Evolutionary conservation across 495 filamentous ascomycete species (phyloP).

Genomic region (Aspergillus haitiensis): DNA sequence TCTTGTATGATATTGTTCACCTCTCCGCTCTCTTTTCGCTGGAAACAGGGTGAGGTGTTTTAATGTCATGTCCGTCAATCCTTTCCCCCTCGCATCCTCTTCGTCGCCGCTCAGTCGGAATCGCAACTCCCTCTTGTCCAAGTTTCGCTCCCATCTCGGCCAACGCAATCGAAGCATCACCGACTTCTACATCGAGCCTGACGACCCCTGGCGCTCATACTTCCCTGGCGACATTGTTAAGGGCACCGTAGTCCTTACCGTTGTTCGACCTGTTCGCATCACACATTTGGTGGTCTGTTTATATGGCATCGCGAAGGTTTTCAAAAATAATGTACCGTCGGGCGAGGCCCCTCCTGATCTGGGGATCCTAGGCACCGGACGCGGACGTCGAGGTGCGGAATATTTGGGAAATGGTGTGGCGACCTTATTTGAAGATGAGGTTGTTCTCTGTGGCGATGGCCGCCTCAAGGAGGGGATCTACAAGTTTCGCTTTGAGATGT

Average conservation of each 20-base stretch:
- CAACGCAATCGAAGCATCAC: constrained; percentile 69
- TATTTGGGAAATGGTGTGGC: constrained; percentile 81
- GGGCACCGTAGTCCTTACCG: constrained; percentile 77
- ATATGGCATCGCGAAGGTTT: constrained; percentile 87
- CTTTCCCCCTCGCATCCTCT: constrained; percentile 36
- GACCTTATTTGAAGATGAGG: constrained; percentile 87
- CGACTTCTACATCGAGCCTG: constrained; percentile 73
- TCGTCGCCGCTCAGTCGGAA: constrained; percentile 45
- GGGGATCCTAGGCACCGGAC: constrained; percentile 51
- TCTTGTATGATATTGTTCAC: constrained; percentile 8
- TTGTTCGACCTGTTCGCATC: constrained; percentile 78
- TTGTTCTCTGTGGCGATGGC: constrained; percentile 87
- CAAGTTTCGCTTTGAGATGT: constrained; percentile 89
- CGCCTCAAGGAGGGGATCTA: constrained; percentile 81
- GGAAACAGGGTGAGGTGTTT: constrained; percentile 37
- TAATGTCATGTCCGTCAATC: constrained; percentile 50
- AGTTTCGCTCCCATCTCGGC: constrained; percentile 61
- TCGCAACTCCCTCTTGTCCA: constrained; percentile 56
- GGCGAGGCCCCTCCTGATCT: constrained; percentile 56
- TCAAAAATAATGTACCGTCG: constrained; percentile 67
- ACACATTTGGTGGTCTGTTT: constrained; percentile 88
- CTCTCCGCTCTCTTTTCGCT: constrained; percentile 33
- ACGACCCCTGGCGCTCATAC: constrained; percentile 89
- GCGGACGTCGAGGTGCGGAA: constrained; percentile 58
- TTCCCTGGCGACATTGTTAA: constrained; percentile 63